Evolutionary conservation across 2,329 filamentous ascomycete genomes (phyloP).

Genomic region (Fusarium falciforme): DNA sequence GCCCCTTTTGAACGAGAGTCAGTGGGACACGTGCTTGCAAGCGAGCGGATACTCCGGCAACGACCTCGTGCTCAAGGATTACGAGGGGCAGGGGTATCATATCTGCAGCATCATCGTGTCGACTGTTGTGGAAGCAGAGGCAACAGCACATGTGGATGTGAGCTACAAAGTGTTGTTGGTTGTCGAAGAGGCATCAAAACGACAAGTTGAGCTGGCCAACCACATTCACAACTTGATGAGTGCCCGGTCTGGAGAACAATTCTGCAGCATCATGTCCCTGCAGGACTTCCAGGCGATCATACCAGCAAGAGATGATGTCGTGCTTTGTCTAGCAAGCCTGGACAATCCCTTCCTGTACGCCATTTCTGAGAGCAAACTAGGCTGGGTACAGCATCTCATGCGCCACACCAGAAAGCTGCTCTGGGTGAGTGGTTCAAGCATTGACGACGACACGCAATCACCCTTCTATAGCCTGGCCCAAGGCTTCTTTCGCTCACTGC

Average conservation of each 20-base stretch:
- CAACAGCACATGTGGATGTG: background rate
- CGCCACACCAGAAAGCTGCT: background rate
- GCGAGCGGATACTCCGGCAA: background rate
- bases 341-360: background rate
- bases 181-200: background rate
- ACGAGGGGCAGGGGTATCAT: background rate
- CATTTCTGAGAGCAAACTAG: background rate
- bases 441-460: background rate
- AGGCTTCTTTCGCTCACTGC: background rate
- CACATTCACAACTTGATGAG: background rate
- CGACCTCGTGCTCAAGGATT: background rate
- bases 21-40: background rate
- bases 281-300: background rate
- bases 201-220: background rate
- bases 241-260: background rate
- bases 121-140: background rate
- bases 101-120: background rate
- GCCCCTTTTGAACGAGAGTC: background rate
- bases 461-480: background rate
- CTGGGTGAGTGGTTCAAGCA: background rate
- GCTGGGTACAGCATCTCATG: background rate
- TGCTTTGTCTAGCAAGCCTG: background rate
- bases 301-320: background rate
- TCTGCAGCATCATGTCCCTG: background rate
- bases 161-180: background rate